Base-by-base conservation (phyloP, 2,329 filamentous ascomycete species). In the Juglanconis sp. region DNA sequence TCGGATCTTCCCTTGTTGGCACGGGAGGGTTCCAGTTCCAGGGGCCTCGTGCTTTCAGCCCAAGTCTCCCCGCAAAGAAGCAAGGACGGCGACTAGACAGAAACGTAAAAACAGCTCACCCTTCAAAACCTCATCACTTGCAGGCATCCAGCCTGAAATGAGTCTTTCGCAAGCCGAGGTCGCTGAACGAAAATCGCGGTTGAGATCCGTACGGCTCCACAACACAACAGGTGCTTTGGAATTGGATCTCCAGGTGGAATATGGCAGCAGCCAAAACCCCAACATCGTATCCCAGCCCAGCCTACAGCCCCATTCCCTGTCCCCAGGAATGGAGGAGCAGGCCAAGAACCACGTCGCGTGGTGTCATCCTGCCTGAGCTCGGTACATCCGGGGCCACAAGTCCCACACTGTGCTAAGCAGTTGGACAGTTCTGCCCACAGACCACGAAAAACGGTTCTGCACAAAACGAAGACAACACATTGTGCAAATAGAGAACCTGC, bases 1-100 rank as follows among this genome's bases (percentile, higher is more conserved):
- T 59, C 60, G 56, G 60, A 55, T 62, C 56, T 56, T 62, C 56
- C 60, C 56, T 54, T 54, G 52, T 50, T 51, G 34, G 38, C 55
- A 42, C 47, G 47, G 55, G 47, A 50, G 15, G 46, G 47, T 51
- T 36, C 38, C 55, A 57, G 47, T 9, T 44, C 24, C 24, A n/a
- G 17, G 9, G 5, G 17, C 17, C 17, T 9, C 17, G 10, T 10
- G 46, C 17, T 48, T 48, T 31, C 46, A 24, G 15, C 17, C n/a
- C 17, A 47, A 30, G 44, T 17, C 36, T 31, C 4, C 13, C 15
- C 24, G 9, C 46, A 17, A 9, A 30, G 17, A 24, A 24, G 24
- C 24, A 24, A 24, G 24, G 24, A 24, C 24, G 24, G 24, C 24
- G 24, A 24, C 24, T 24, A 24, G 24, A 24, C 24, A 24, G 24